Evolutionary conservation across 2,329 filamentous ascomycete genomes (phyloP).

Genomic region (Fusarium pseudograminearum): DNA sequence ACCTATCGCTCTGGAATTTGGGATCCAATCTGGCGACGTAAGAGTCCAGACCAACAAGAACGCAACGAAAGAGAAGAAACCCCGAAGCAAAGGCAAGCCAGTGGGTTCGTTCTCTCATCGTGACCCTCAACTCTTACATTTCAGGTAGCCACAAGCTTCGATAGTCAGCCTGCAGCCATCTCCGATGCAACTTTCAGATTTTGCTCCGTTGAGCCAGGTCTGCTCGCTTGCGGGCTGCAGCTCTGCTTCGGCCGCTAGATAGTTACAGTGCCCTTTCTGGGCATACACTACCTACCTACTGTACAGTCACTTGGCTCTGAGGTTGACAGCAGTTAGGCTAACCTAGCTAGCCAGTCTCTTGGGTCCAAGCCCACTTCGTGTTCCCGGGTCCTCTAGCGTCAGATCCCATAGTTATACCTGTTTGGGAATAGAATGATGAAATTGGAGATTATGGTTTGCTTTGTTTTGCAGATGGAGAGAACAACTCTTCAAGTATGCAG

Average conservation of each 20-base stretch:
- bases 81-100: background rate
- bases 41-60: background rate
- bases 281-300: background rate
- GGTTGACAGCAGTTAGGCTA: conserved; percentile 17
- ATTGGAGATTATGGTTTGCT: conserved; percentile 22
- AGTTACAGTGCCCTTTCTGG: background rate
- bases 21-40: background rate
- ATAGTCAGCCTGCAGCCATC: conserved; percentile 23
- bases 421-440: conserved; percentile 4
- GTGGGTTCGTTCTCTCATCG: background rate
- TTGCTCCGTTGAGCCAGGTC: conserved; percentile 1
- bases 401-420: conserved; percentile 7
- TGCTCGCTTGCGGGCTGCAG: conserved; percentile 8
- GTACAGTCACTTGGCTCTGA: background rate
- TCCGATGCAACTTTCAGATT: conserved; percentile 25
- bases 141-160: conserved; percentile 35
- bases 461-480: conserved; percentile 9
- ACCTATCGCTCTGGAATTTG: background rate
- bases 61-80: background rate
- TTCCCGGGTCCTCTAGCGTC: conserved; percentile 32
- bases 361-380: conserved; percentile 26
- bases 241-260: conserved; percentile 9
- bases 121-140: conserved; percentile 20
- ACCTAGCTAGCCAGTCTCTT: conserved; percentile 17
- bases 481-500: background rate